Percentiles rank a stretch among this genome's conserved stretches.
Evolutionary conservation across 2,329 filamentous ascomycete species (phyloP).

Genomic region (Penicillium sp.): DNA sequence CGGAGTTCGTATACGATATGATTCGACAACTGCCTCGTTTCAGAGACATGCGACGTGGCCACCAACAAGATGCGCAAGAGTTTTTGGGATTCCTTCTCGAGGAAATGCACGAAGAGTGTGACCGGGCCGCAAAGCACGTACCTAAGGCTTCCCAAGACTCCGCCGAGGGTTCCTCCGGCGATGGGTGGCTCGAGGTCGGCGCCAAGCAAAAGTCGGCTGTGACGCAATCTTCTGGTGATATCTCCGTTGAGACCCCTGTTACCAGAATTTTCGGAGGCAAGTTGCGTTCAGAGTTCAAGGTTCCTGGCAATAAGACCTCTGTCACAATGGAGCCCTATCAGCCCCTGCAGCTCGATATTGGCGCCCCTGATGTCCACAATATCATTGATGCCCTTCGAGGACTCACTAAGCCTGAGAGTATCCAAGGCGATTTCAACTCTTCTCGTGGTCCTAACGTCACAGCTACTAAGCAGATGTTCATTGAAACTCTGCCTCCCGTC

Average conservation of each 20-base stretch:
- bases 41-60: constrained; percentile 88
- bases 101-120: constrained; percentile 90
- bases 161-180: constrained; percentile 48
- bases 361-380: constrained; percentile 81
- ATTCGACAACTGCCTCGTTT: constrained; percentile 87
- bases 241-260: constrained; percentile 76
- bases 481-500: constrained; percentile 87
- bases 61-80: constrained; percentile 97
- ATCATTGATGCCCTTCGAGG: constrained; percentile 89
- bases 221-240: constrained; percentile 80
- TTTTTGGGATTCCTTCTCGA: constrained; percentile 93
- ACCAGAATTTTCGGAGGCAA: constrained; percentile 95
- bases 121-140: constrained; percentile 69
- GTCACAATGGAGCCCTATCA: constrained; percentile 94
- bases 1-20: constrained; percentile 93
- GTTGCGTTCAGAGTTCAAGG: constrained; percentile 83
- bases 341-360: constrained; percentile 92
- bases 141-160: constrained; percentile 49
- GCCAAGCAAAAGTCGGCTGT: constrained; percentile 85
- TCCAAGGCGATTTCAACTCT: constrained; percentile 84
- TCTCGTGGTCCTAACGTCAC: constrained; percentile 74
- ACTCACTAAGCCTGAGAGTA: constrained; percentile 78
- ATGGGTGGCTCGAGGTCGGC: constrained; percentile 93
- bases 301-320: constrained; percentile 84
- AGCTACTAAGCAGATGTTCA: constrained; percentile 92